Evolutionary conservation across 164 flowering plant genomes (phyloP), one percentile per base, ranked within the genome.

Genomic region (Kingdonia uniflora): DNA sequence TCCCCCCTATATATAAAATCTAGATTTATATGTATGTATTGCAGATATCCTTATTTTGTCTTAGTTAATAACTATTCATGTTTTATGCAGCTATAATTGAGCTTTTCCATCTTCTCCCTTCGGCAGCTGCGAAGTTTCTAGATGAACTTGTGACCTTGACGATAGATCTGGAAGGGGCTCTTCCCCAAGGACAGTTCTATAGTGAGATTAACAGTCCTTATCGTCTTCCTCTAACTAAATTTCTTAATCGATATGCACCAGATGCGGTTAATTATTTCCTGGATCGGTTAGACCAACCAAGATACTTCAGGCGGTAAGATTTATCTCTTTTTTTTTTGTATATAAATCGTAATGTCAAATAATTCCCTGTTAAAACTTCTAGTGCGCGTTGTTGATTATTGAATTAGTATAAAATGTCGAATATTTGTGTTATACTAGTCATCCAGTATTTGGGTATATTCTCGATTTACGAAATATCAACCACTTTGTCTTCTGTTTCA

Each of bases 121-220:
- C 62, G 58, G 99, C 97, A 44, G 97, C 99, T 17, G 81, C 84
- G 51, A 89, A 76, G 69, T 89, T 89, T 58, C 82, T 94, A 41
- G 95, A 94, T 74, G 97, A 89, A 58, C 94, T 94, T 67, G 99
- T 94, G 33, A 77, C 84, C 40, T 64, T 94, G 61, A 89, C 97
- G 21, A 94, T 94, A 71, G 88, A 87, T 43, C 73, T 89, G 73
- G 99, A 89, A 68, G 85, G 77, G 29, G 88, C 96, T 35, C 90
- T 94, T 59, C 88, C 95, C 45, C 80, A 80, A 8, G 97, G 92
- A 43, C 97, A 85, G 62, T 80, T 80, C 62, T 89, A 87, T 65
- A 94, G 99, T 70, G 95, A 89, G 70, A 85, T 94, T 39, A 94
- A 89, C 62, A 94, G 99, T 73, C 99, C 99, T 46, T 94, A 89